Evolutionary conservation across 2,329 filamentous ascomycete genomes (phyloP), one percentile per base, ranked within the genome.

Genomic region (Juglanconis oblonga): DNA sequence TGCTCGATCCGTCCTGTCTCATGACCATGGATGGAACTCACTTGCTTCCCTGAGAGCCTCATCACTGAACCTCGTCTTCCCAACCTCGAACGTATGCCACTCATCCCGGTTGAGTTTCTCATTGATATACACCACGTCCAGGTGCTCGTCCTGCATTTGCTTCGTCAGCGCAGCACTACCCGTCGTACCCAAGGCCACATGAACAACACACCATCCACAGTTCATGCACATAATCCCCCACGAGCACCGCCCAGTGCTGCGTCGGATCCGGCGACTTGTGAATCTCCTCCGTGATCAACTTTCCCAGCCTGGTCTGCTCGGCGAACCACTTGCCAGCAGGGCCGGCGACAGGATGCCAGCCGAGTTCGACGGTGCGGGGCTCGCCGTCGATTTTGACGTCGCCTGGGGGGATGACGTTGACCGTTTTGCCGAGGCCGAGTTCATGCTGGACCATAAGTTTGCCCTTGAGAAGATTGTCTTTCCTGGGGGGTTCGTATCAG

Each of bases 231-330:
- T 75, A 86, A 11, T 79, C 81, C 2, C 81, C 82, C 1, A 85
- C 81, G 0, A 86, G 72, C 1, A 85, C 79, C 2, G 81, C 82
- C 83, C 83, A 86, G 66, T 86, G 83, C 70, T 86, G 83, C 4
- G 81, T 84, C 3, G 83, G 83, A 66, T 86, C 83, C 0, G 83
- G 83, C 62, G 81, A 84, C 59, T 73, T 76, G 65, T 81, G 77
- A 57, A 82, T 79, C 63, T 77, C 80, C 50, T 82, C 79, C 0
- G 80, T 83, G 61, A 86, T 85, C 73, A 81, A 72, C 69, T 79
- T 81, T 3, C 83, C 83, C 29, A 85, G 67, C 0, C 79, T 78
- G 0, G 81, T 83, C 66, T 81, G 73, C 57, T 85, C 81, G 13
- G 82, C 81, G 54, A 85, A 81, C 82, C 82, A 85, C 65, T 83